These are phyloP conservation scores for Mycosphaerella sp. DNA, from an alignment of 2,329 filamentous ascomycete genomes.

Conservation along the genomic window DNA sequence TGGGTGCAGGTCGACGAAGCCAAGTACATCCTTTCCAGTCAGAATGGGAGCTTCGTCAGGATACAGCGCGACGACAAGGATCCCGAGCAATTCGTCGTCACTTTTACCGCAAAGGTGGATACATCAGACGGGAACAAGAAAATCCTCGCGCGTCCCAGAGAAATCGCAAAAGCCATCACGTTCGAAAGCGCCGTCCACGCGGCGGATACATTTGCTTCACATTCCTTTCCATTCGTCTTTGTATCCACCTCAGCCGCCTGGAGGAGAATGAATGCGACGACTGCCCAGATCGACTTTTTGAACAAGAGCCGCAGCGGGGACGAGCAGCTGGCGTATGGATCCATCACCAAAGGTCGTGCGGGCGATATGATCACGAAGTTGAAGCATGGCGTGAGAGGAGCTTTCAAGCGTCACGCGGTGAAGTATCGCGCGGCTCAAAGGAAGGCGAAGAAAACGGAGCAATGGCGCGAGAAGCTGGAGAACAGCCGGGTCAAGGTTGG, in stretches of 20 bases:
- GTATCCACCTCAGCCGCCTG: constrained; percentile 63
- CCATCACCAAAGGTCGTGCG: constrained; percentile 72
- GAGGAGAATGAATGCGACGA: constrained; percentile 59
- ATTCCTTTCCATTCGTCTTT: constrained; percentile 46
- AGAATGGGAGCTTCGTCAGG: constrained; percentile 54
- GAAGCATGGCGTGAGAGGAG: constrained; percentile 69
- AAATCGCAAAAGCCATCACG: constrained; percentile 58
- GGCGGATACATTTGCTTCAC: constrained; percentile 58
- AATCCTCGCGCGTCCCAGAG: constrained; percentile 63
- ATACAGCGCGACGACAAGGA: constrained; percentile 41
- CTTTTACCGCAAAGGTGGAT: constrained; percentile 38
- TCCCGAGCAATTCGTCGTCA: constrained; percentile 34
- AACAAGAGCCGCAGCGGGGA: constrained; percentile 57
- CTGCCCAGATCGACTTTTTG: constrained; percentile 59
- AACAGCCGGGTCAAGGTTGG: constrained; percentile 1
- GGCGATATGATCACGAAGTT: constrained; percentile 89
- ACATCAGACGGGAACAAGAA: constrained; percentile 33
- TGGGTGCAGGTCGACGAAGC: constrained; percentile 76
- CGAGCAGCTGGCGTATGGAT: constrained; percentile 49
- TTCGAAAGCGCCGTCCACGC: constrained; percentile 74
- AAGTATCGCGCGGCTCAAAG: constrained; percentile 35
- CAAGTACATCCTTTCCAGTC: constrained; percentile 64
- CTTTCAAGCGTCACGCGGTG: constrained; percentile 42
- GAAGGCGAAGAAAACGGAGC: constrained; percentile 44
- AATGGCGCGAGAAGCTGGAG: constrained; percentile 35